Conservation (phyloP, 2,329 filamentous ascomycete species). For the Aspergillus terreus region DNA sequence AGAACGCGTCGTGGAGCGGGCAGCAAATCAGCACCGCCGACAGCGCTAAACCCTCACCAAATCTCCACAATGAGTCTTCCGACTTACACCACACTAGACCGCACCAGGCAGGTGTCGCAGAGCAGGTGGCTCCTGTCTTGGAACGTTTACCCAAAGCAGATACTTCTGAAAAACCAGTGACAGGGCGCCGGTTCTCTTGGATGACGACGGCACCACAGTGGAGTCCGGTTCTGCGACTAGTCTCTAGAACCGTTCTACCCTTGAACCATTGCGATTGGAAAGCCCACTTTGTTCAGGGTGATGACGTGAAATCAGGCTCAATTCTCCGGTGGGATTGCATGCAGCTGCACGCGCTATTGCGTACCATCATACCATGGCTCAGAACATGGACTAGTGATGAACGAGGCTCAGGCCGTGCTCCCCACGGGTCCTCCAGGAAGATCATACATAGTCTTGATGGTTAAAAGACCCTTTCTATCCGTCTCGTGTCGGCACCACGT, state of each 20-base stretch:
- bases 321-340: not conserved
- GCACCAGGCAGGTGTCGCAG: not conserved
- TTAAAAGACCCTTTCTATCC: not conserved
- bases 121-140: not conserved
- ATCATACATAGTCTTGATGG: not conserved
- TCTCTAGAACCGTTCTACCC: not conserved
- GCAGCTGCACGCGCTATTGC: constrained; percentile 9
- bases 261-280: not conserved
- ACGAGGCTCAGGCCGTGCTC: not conserved
- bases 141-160: not conserved
- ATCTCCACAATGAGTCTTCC: not conserved
- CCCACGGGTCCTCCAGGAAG: not conserved
- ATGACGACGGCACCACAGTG: too few relatives aligned
- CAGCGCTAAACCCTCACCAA: not conserved
- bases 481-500: not conserved
- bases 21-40: too few relatives aligned
- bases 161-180: not conserved
- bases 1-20: too few relatives aligned
- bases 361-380: constrained; percentile 13
- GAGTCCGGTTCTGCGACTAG: not conserved
- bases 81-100: not conserved
- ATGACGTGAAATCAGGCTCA: not conserved
- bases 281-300: not conserved
- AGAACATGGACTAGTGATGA: not conserved
- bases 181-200: not conserved